Percentiles rank a stretch among this genome's conserved stretches.
These are phyloP conservation scores for Edaphochlamys debaryana DNA, from an alignment of 139 green algal genomes.

Conservation along the genomic window DNA sequence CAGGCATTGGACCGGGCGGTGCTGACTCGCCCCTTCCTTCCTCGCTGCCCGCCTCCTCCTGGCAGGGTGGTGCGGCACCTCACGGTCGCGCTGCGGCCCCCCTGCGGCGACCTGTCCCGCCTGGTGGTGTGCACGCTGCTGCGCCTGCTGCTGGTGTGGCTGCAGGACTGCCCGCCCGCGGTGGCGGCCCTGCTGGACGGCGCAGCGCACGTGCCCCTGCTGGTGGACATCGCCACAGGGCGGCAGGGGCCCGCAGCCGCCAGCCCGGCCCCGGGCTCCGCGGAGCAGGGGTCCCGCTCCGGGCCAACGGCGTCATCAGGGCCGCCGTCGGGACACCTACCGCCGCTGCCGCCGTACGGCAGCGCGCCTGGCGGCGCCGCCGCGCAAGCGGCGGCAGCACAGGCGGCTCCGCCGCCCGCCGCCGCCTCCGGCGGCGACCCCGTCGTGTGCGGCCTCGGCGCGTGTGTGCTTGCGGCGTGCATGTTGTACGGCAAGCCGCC, in stretches of 20 bases:
- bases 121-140: conserved; percentile 58
- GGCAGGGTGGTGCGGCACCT: conserved; percentile 16
- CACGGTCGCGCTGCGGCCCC: conserved; percentile 8
- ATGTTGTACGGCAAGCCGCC: conserved; percentile 56
- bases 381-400: background rate
- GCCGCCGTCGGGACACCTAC: background rate
- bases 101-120: conserved; percentile 28
- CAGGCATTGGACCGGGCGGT: no score
- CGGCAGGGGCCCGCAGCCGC: background rate
- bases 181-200: conserved; percentile 61
- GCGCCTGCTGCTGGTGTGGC: conserved; percentile 75
- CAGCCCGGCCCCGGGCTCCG: background rate
- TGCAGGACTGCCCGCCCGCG: conserved; percentile 67
- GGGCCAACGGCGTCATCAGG: background rate
- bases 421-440: background rate
- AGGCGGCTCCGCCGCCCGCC: background rate
- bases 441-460: conserved; percentile 64
- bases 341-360: background rate
- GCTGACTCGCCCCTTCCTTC: no score
- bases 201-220: conserved; percentile 55
- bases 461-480: conserved; percentile 76
- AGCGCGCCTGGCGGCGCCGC: background rate
- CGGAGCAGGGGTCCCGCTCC: background rate
- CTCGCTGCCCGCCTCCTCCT: background rate
- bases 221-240: conserved; percentile 58